Evolutionary conservation across 306 rosid genomes (phyloP).

Genomic region (Cicer chorassanicum): DNA sequence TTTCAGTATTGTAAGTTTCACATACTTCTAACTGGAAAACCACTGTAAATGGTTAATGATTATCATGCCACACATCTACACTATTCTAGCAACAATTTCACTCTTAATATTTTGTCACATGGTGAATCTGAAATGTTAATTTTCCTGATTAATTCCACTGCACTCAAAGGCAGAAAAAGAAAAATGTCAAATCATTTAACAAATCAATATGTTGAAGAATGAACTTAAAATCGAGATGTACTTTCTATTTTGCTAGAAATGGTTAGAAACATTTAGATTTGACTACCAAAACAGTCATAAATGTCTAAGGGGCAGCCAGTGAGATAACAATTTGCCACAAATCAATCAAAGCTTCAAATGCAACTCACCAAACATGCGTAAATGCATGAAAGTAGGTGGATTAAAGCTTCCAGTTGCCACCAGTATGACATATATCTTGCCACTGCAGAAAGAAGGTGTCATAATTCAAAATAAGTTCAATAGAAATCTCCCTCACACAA

Average conservation of each 20-base stretch:
- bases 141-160: not conserved
- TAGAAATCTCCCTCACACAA: not conserved
- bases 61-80: slow-evolving; percentile 3
- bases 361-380: slow-evolving; percentile 84
- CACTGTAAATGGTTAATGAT: not conserved
- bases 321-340: slow-evolving; percentile 4
- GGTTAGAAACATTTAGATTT: slow-evolving; percentile 1
- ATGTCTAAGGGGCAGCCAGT: not conserved
- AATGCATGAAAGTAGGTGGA: slow-evolving; percentile 95
- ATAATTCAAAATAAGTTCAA: slow-evolving; percentile 25
- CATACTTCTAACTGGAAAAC: not conserved
- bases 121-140: slow-evolving; percentile 11
- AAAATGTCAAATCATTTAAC: not conserved
- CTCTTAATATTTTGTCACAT: slow-evolving; percentile 7
- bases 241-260: not conserved
- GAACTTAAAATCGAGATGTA: not conserved
- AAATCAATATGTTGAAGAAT: slow-evolving; percentile 4
- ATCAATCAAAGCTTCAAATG: slow-evolving; percentile 11
- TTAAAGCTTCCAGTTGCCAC: slow-evolving; percentile 91
- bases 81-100: slow-evolving; percentile 9
- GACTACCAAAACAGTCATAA: not conserved
- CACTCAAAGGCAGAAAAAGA: not conserved
- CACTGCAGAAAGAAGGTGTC: slow-evolving; percentile 46
- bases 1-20: not conserved
- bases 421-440: slow-evolving; percentile 65